Conservation (phyloP, 1,284 basidiomycete species). For the Leccinum discolor region DNA sequence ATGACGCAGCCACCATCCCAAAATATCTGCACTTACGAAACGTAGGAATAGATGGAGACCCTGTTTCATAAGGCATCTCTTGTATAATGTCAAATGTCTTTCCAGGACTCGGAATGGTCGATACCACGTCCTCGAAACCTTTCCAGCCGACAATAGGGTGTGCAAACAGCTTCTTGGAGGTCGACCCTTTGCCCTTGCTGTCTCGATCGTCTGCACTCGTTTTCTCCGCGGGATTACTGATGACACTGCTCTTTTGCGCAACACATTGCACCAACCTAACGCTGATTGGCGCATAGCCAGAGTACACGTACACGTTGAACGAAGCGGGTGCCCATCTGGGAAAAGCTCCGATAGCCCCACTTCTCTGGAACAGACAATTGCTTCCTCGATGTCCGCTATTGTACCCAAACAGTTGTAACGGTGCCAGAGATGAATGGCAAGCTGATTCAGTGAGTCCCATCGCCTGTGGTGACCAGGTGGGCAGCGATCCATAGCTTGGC, state of each 20-base stretch:
- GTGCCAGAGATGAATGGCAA: too few relatives aligned
- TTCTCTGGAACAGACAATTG: too few relatives aligned
- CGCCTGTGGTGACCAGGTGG: too few relatives aligned
- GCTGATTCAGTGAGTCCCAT: too few relatives aligned
- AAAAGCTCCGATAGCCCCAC: too few relatives aligned
- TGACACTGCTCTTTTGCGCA: constrained; percentile 85
- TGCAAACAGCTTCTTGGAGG: constrained; percentile 62
- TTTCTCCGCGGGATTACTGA: constrained; percentile 72
- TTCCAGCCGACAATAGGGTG: constrained; percentile 96
- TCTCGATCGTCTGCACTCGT: constrained; percentile 37
- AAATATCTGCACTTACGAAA: constrained; percentile 41
- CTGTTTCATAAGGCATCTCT: constrained; percentile 39
- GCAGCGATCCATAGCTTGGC: too few relatives aligned
- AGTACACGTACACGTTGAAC: constrained; percentile 67
- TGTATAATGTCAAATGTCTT: constrained; percentile 83
- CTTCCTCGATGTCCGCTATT: too few relatives aligned
- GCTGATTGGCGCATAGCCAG: constrained; percentile 94
- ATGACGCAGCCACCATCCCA: background rate
- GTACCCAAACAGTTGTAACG: too few relatives aligned
- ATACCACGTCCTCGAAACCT: constrained; percentile 91
- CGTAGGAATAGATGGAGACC: constrained; percentile 35
- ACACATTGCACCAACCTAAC: constrained; percentile 92
- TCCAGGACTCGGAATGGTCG: constrained; percentile 68
- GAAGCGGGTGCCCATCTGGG: too few relatives aligned
- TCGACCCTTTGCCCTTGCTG: constrained; percentile 35